phyloP scores from a whole-genome alignment of 129 eudicot genomes.

The Sambucus nigra region DNA sequence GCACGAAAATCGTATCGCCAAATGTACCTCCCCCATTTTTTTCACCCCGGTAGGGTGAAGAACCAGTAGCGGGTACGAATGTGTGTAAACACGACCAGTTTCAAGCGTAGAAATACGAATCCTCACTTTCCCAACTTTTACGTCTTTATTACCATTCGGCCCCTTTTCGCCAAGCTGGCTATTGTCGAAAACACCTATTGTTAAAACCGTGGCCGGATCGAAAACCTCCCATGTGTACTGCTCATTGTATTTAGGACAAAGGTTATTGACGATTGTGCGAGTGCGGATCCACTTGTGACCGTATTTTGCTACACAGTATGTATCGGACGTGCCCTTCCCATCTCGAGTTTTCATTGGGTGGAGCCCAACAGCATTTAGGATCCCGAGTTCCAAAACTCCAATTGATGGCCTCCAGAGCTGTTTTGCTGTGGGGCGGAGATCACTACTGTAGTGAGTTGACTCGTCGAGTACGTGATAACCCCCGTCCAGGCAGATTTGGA shows the following conservation, averaged over 20 bases:
- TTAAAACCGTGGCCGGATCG: conserved; percentile 85
- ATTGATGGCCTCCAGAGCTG: conserved; percentile 90
- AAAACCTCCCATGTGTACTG: conserved; percentile 97
- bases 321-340: conserved; percentile 82
- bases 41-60: conserved; percentile 87
- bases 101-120: conserved; percentile 88
- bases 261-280: conserved; percentile 74
- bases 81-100: conserved; percentile 86
- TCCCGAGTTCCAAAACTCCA: conserved; percentile 82
- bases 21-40: conserved; percentile 94
- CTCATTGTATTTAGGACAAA: conserved; percentile 80
- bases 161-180: conserved; percentile 72
- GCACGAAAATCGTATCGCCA: conserved; percentile 84
- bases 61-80: conserved; percentile 83
- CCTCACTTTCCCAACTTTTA: conserved; percentile 79
- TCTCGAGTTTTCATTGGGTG: conserved; percentile 95
- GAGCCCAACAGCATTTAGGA: conserved; percentile 77
- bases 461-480: conserved; percentile 98
- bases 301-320: conserved; percentile 92
- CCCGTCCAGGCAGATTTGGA: conserved; percentile 82
- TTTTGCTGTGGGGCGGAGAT: conserved; percentile 95
- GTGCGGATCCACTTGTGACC: conserved; percentile 96
- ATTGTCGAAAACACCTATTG: conserved; percentile 86
- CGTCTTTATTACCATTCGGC: conserved; percentile 45
- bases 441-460: conserved; percentile 89